Evolutionary conservation across 306 rosid genomes (phyloP).

Genomic region (Castanea sativa): DNA sequence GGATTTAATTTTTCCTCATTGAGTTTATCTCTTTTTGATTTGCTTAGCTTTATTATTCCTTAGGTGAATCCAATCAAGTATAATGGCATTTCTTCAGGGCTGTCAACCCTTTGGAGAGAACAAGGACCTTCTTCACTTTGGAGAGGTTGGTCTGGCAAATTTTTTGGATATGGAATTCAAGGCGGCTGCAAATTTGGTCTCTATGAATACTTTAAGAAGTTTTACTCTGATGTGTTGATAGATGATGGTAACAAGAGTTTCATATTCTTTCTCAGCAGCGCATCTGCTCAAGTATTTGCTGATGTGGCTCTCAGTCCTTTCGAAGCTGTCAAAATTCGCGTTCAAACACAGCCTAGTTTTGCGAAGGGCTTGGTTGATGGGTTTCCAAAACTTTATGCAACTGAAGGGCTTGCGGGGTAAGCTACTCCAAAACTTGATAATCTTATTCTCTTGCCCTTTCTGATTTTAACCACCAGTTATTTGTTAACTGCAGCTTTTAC

Average conservation of each 20-base stretch:
- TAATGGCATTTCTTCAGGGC: conserved; percentile 51
- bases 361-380: conserved; percentile 71
- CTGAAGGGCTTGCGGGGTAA: conserved; percentile 60
- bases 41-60: not conserved
- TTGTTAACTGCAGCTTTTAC: conserved; percentile 49
- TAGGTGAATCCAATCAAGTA: conserved; percentile 64
- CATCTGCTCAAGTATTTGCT: conserved; percentile 64
- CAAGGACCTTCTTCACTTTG: conserved; percentile 66
- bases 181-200: conserved; percentile 75
- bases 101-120: conserved; percentile 62
- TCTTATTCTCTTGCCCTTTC: not conserved
- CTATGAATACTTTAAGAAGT: conserved; percentile 70
- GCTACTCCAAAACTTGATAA: not conserved
- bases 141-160: conserved; percentile 84
- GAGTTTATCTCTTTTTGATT: not conserved
- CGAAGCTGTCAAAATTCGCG: conserved; percentile 62
- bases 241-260: conserved; percentile 38
- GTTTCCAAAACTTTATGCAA: conserved; percentile 50
- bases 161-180: conserved; percentile 68
- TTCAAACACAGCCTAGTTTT: conserved; percentile 56
- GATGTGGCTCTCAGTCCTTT: conserved; percentile 72
- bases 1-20: not conserved
- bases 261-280: conserved; percentile 66
- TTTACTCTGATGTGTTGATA: conserved; percentile 43
- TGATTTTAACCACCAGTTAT: conserved; percentile 8